These are phyloP conservation scores for Nyssa sinensis DNA, from an alignment of 148 eudicot species.

Conservation along the genomic window DNA sequence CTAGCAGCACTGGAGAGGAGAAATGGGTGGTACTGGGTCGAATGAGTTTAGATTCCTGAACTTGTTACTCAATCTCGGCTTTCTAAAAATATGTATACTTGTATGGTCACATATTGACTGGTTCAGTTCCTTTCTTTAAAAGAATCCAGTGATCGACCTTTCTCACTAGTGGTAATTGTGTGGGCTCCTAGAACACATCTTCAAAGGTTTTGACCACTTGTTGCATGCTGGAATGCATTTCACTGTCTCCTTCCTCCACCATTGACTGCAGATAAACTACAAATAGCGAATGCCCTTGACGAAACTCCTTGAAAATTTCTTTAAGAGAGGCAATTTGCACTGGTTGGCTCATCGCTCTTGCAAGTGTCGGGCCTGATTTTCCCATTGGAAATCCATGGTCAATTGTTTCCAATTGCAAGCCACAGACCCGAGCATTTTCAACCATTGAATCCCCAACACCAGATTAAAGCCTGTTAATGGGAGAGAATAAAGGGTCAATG, in stretches of 20 bases:
- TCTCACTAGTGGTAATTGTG: not conserved
- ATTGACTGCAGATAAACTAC: not conserved
- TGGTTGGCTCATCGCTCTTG: not conserved
- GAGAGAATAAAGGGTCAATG: not conserved
- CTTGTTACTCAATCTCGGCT: not conserved
- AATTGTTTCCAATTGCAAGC: not conserved
- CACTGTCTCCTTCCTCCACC: too few relatives aligned
- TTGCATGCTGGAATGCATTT: too few relatives aligned
- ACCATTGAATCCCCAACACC: not conserved
- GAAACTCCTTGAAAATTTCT: not conserved
- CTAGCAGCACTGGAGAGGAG: not conserved
- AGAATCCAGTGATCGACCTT: not conserved
- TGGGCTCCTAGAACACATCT: not conserved
- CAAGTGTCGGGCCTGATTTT: not conserved
- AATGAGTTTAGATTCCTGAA: not conserved
- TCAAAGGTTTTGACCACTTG: not conserved
- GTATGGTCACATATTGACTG: not conserved
- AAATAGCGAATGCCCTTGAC: not conserved
- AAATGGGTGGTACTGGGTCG: not conserved
- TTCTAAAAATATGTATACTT: not conserved
- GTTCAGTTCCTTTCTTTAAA: not conserved
- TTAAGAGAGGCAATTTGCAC: not conserved
- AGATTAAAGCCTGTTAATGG: not conserved
- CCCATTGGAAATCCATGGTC: not conserved
- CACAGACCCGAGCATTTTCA: not conserved